Evolutionary conservation across 441 rosid genomes (phyloP).

Genomic region (Mallotus japonicus): DNA sequence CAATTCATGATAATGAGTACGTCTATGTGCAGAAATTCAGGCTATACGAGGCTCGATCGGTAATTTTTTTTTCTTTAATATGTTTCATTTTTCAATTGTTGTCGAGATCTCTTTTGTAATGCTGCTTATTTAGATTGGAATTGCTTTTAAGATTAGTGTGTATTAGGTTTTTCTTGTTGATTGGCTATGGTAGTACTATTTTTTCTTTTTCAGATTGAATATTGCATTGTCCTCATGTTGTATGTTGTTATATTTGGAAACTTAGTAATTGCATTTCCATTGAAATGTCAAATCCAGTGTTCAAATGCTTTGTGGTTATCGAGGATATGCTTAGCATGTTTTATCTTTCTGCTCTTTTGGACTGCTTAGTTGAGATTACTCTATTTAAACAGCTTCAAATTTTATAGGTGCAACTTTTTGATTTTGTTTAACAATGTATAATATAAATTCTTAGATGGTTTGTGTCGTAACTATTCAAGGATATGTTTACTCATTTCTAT

Average conservation of each 20-base stretch:
- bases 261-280: neutral
- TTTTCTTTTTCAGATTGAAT: too few relatives aligned
- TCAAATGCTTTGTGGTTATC: neutral
- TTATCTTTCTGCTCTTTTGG: neutral
- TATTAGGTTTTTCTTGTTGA: neutral
- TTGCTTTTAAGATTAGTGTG: neutral
- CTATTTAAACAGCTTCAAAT: neutral
- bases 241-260: neutral
- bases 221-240: neutral
- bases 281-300: constrained; percentile 3
- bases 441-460: too few relatives aligned
- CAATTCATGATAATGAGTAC: constrained; percentile 14
- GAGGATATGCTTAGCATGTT: neutral
- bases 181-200: neutral
- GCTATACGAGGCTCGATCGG: constrained; percentile 80
- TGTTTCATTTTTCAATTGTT: neutral
- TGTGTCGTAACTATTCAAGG: neutral
- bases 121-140: neutral
- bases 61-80: constrained; percentile 9
- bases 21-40: constrained; percentile 63
- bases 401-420: too few relatives aligned
- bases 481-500: neutral
- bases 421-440: neutral
- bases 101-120: constrained; percentile 21
- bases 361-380: neutral